phyloP scores from a whole-genome alignment of 306 rosid genomes.

The Pterocarpus macrocarpus region DNA sequence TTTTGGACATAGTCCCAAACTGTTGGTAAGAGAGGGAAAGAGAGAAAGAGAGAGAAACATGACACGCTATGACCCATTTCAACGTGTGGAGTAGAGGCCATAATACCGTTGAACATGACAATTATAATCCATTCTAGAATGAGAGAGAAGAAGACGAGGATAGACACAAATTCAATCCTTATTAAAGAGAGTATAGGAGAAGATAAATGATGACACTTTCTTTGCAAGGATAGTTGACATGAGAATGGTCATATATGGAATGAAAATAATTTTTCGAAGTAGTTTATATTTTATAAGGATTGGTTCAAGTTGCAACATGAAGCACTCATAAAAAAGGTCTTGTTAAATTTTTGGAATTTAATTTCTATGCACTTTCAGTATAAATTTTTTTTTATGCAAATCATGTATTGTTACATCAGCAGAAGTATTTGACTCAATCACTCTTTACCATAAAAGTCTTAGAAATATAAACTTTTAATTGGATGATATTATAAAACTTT shows the following conservation, averaged over 20 bases:
- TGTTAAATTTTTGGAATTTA: too few species aligned
- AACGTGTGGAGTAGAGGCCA: slow-evolving; percentile 45
- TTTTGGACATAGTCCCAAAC: slow-evolving; percentile 26
- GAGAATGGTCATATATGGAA: neutral
- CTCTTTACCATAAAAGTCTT: too few species aligned
- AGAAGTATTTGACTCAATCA: too few species aligned
- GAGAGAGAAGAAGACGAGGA: neutral
- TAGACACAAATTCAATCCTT: neutral
- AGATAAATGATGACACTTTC: neutral
- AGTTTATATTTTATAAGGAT: too few species aligned
- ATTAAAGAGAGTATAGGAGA: neutral
- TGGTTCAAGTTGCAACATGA: too few species aligned
- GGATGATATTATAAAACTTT: too few species aligned
- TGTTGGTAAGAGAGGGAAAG: neutral
- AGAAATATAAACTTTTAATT: too few species aligned
- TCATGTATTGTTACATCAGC: too few species aligned
- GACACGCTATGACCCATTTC: slow-evolving; percentile 33
- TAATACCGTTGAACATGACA: slow-evolving; percentile 42
- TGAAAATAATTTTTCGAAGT: neutral
- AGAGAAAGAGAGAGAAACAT: slow-evolving; percentile 18
- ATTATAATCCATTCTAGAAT: slow-evolving; percentile 32
- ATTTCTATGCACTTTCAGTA: too few species aligned
- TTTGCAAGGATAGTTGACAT: neutral
- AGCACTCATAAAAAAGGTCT: too few species aligned
- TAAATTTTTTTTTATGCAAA: too few species aligned